Evolutionary conservation across 768 basidiomycete species (phyloP).

Genomic region (Calocybe indica): DNA sequence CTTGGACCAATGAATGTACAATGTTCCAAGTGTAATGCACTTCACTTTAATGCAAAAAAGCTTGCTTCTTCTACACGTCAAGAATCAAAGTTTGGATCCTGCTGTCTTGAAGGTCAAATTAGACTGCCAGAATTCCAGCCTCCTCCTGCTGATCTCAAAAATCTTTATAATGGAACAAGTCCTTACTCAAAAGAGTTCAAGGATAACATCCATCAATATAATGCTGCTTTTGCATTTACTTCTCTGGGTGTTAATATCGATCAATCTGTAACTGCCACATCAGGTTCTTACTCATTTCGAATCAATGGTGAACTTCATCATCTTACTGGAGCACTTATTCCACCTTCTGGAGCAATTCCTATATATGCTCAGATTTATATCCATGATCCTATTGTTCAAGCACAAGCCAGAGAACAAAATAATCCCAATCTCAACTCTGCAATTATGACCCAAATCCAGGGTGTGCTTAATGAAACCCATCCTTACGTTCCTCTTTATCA

Average conservation of each 20-base stretch:
- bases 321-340: conserved; percentile 19
- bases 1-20: no score
- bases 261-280: conserved; percentile 8
- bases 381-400: conserved; percentile 23
- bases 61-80: no score
- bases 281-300: conserved; percentile 17
- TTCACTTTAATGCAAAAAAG: no score
- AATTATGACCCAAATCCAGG: conserved; percentile 4
- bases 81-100: no score
- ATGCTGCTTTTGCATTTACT: conserved; percentile 27
- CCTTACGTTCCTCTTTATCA: conserved; percentile 14
- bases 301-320: conserved; percentile 29
- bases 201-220: conserved; percentile 27
- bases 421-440: conserved; percentile 1
- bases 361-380: conserved; percentile 31
- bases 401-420: conserved; percentile 9
- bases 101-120: no score
- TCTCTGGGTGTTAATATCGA: conserved; percentile 24
- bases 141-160: no score
- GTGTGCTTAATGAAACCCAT: conserved; percentile 3
- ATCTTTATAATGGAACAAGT: no score
- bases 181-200: conserved; percentile 19
- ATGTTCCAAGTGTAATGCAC: no score
- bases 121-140: no score
- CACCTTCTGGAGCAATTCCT: conserved; percentile 10